phyloP scores from a whole-genome alignment of 2,329 filamentous ascomycete genomes.

The Exutisphaerella laricina region DNA sequence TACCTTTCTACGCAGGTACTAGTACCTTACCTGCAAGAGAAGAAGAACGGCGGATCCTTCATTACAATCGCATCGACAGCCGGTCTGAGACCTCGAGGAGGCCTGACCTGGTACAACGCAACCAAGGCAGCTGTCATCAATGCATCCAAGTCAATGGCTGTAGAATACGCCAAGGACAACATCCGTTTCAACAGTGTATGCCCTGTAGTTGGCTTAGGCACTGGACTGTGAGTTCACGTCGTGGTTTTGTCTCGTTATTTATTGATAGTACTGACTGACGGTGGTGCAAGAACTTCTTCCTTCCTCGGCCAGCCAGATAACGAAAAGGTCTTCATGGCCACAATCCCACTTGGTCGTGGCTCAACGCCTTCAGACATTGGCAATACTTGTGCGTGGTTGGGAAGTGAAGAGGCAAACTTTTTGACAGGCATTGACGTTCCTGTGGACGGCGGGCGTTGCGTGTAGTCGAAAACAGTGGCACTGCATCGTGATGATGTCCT shows the following conservation, averaged over 20 bases:
- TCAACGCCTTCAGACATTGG: slow-evolving; percentile 61
- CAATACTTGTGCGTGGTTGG: slow-evolving; percentile 64
- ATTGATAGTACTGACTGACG: too few species aligned
- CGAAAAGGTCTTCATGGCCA: slow-evolving; percentile 49
- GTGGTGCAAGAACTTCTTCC: too few species aligned
- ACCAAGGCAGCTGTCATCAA: slow-evolving; percentile 58
- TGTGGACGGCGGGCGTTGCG: slow-evolving; percentile 52
- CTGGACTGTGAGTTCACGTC: slow-evolving; percentile 32
- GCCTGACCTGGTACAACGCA: slow-evolving; percentile 65
- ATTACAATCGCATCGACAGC: slow-evolving; percentile 64
- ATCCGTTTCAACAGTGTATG: slow-evolving; percentile 70
- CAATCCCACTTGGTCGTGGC: slow-evolving; percentile 51
- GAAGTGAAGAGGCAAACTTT: slow-evolving; percentile 65
- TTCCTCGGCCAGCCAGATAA: slow-evolving; percentile 60
- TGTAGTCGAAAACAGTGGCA: slow-evolving; percentile 26
- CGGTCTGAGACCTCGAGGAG: slow-evolving; percentile 55
- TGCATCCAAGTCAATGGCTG: slow-evolving; percentile 62
- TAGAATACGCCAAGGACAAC: slow-evolving; percentile 65
- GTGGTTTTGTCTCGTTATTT: too few species aligned
- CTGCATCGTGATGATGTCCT: too few species aligned
- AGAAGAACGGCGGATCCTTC: slow-evolving; percentile 54
- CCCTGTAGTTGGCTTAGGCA: slow-evolving; percentile 31
- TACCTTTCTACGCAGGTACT: slow-evolving; percentile 57
- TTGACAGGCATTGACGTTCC: slow-evolving; percentile 68
- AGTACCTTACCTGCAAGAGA: slow-evolving; percentile 55